These are phyloP conservation scores for Nakataea oryzae DNA, from an alignment of 2,329 filamentous ascomycete species.

Conservation along the genomic window DNA sequence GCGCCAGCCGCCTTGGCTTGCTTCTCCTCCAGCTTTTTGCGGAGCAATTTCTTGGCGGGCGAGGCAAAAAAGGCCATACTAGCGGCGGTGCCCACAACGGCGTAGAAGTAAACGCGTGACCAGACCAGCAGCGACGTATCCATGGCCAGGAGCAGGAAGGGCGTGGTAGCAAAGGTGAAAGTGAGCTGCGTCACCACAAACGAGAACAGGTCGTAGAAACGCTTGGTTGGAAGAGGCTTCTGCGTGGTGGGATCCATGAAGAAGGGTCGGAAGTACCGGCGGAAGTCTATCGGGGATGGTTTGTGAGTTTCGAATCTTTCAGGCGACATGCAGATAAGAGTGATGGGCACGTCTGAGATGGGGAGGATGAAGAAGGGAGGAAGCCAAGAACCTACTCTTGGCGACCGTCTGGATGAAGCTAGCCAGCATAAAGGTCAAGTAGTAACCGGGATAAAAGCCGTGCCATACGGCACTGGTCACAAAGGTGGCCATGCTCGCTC, in stretches of 20 bases:
- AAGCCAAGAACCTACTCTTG: conserved; percentile 60
- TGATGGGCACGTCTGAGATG: too few relatives aligned
- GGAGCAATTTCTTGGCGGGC: conserved; percentile 56
- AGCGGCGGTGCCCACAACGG: conserved; percentile 52
- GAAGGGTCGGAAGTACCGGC: conserved; percentile 82
- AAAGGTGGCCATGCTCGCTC: conserved; percentile 89
- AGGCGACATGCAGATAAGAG: too few relatives aligned
- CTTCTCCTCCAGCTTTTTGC: conserved; percentile 48
- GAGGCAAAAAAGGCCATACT: conserved; percentile 71
- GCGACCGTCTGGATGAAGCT: conserved; percentile 87
- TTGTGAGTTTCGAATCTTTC: conserved; percentile 11
- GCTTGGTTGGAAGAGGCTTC: conserved; percentile 60
- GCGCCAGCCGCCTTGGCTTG: conserved; percentile 25
- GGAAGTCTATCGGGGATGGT: conserved; percentile 55
- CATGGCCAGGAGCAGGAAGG: conserved; percentile 76
- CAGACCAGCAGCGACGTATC: conserved; percentile 63
- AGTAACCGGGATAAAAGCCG: conserved; percentile 95
- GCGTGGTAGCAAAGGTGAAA: conserved; percentile 69
- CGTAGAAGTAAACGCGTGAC: conserved; percentile 84
- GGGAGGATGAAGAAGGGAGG: background rate
- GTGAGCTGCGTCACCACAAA: conserved; percentile 19
- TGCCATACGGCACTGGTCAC: conserved; percentile 95
- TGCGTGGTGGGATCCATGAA: conserved; percentile 73
- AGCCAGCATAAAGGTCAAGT: conserved; percentile 79
- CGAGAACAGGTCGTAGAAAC: conserved; percentile 63